Evolutionary conservation across 2,329 filamentous ascomycete genomes (phyloP), one percentile per base, ranked within the genome.

Genomic region (Diaporthe longicolla): DNA sequence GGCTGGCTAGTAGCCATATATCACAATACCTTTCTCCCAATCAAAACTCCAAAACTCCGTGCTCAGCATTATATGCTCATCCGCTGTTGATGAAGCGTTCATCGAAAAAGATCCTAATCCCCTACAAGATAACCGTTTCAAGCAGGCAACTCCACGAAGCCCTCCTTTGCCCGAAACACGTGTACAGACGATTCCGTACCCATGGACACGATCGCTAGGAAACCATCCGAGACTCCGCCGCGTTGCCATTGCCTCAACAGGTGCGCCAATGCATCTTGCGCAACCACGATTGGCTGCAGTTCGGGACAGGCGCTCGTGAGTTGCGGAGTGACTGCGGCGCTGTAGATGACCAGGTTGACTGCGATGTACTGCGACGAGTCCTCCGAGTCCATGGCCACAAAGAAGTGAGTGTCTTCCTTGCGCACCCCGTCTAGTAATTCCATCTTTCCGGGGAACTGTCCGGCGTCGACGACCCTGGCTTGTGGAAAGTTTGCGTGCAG

Each of bases 201-300:
- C 26, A 52, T 52, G 13, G 63, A 66, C 21, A 66, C 63, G 6
- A 66, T 66, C 1, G 21, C 63, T 4, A 66, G 29, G 17, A 52
- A 66, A 1, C 63, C 45, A 9, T 66, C 63, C 0, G 45, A 52
- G 11, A 24, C 45, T 2, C 63, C 63, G 4, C 45, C 45, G 0
- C 45, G 21, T 6, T 66, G 63, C 63, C 63, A 66, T 21, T 66
- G 63, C n/a, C 63, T 52, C 15, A 66, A 11, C 7, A 66, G 24
- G n/a, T 66, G 63, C 8, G 63, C 45, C 26, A 66, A 26, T 10
- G 63, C 63, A 48, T 66, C 63, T 35, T 66, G 45, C 21, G 63
- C 63, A 15, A 66, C 29, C 63, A 66, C 63, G 4, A 66, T 52
- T 21, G 63, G 43, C 17, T 26, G 43, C 61, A 50, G 5, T 9